A percentile compares a stretch with the other conserved stretches of the same genome.
Conservation (phyloP, 345 rosid species). For the Brassica cretica region DNA sequence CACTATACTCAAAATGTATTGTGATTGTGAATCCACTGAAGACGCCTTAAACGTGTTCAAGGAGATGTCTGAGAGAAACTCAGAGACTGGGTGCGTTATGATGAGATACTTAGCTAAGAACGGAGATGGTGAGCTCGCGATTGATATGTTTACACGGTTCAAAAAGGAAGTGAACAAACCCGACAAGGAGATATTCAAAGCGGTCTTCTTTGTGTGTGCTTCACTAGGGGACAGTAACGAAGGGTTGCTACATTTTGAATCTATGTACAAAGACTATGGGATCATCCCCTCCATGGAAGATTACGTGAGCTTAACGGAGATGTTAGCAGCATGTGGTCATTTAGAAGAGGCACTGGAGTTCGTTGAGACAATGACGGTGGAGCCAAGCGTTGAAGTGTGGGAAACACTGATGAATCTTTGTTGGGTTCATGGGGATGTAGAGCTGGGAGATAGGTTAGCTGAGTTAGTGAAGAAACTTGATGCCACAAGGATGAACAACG, state of each 20-base stretch:
- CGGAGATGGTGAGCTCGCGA: conserved; percentile 69
- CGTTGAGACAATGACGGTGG: conserved; percentile 52
- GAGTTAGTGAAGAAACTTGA: conserved; percentile 60
- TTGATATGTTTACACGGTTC: conserved; percentile 64
- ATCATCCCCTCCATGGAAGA: conserved; percentile 66
- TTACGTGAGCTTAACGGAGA: conserved; percentile 54
- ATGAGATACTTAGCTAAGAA: conserved; percentile 63
- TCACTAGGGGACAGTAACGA: conserved; percentile 59
- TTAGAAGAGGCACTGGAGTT: conserved; percentile 77
- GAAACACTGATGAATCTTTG: conserved; percentile 68
- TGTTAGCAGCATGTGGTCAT: conserved; percentile 70
- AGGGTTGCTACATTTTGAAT: conserved; percentile 66
- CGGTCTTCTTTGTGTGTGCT: conserved; percentile 60
- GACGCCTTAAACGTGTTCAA: conserved; percentile 52
- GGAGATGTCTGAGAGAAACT: conserved; percentile 52
- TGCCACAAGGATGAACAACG: conserved; percentile 46
- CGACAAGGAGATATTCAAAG: conserved; percentile 55
- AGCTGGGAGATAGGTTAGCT: conserved; percentile 68
- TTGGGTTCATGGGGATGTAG: conserved; percentile 67
- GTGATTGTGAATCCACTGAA: conserved; percentile 49
- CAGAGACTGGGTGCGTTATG: conserved; percentile 69
- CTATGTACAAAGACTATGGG: conserved; percentile 64
- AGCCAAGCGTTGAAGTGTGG: conserved; percentile 62
- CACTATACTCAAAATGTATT: conserved; percentile 62
- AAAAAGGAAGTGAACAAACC: conserved; percentile 60